A percentile compares a stretch with the other conserved stretches of the same genome.
phyloP scores from a whole-genome alignment of 306 rosid species.

The Arachis stenosperma region DNA sequence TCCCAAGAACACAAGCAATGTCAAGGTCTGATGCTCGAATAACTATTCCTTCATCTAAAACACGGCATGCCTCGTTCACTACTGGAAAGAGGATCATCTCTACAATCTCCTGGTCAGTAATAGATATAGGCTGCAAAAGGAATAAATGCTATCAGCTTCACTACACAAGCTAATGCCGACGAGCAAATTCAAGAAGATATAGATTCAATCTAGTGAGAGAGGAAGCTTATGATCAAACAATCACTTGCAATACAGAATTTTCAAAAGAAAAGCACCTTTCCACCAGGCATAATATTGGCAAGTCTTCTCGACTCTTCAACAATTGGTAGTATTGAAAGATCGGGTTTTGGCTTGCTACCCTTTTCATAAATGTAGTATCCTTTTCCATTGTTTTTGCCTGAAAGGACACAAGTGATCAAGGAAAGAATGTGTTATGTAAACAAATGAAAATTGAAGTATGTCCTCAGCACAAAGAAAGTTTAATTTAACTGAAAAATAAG shows the following conservation, averaged over 20 bases:
- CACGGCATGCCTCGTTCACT: conserved; percentile 95
- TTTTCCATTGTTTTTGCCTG: conserved; percentile 92
- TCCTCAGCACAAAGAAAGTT: conserved; percentile 14
- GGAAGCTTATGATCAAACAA: conserved; percentile 12
- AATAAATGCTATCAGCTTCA: conserved; percentile 30
- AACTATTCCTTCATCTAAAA: conserved; percentile 80
- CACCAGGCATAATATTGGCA: conserved; percentile 68
- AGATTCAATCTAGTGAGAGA: neutral
- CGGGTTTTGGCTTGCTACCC: conserved; percentile 93
- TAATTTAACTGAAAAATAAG: neutral
- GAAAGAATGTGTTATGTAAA: conserved; percentile 39
- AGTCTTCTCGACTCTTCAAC: conserved; percentile 75
- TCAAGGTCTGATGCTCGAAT: conserved; percentile 91
- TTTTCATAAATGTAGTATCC: conserved; percentile 79
- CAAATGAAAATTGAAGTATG: neutral
- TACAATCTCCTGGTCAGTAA: conserved; percentile 86
- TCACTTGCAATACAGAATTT: conserved; percentile 4
- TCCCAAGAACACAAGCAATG: conserved; percentile 91
- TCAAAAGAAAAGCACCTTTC: conserved; percentile 65
- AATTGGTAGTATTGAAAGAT: conserved; percentile 65
- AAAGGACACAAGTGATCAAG: conserved; percentile 21
- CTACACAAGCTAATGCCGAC: conserved; percentile 6
- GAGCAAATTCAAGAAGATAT: neutral
- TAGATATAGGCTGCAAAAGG: conserved; percentile 65
- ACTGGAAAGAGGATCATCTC: conserved; percentile 95